Evolutionary conservation across 441 rosid species (phyloP), one percentile per base, ranked within the genome.

Genomic region (Populus hybrid): DNA sequence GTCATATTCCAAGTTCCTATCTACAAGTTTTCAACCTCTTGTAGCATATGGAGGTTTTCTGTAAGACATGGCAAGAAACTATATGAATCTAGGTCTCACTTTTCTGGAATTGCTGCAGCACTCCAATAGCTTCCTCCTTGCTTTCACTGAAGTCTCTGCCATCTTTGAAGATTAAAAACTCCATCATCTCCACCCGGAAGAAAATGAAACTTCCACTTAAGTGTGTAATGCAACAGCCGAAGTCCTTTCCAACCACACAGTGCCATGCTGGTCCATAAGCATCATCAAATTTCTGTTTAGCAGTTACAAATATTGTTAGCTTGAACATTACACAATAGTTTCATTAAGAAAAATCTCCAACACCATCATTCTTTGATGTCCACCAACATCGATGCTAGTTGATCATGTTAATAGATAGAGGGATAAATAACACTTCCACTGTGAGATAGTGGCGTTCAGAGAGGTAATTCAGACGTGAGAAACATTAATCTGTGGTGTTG

Each of bases 171-270:
- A 86, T 72, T 69, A 86, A 87, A 82, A 87, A 88, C 84, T 86
- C 90, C 88, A 87, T 67, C 84, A 83, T 84, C 79, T 86, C 90
- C 16, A 86, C 84, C 0, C 73, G 78, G 81, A 87, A 87, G 86
- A 86, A 86, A 3, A 87, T 82, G 78, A 84, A 90, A 74, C 84
- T 85, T 77, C 90, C 84, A 65, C 78, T 64, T 57, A 87, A 73
- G 81, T 84, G 90, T n/a, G 86, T 78, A 71, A 88, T 88, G 90
- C 89, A 87, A 28, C 87, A 86, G 23, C 94, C 88, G 23, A 84
- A 85, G 76, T 84, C 88, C 78, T 86, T 86, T 5, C 92, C 87
- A 14, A 85, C 89, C 82, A 87, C 88, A 75, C 91, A 85, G 65
- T 90, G 89, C 88, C 91, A 89, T 12, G 88, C 81, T 66, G 86